A percentile compares a stretch with the other conserved stretches of the same genome.
phyloP scores from a whole-genome alignment of 805 yeast species.

The Candida schatavii region DNA sequence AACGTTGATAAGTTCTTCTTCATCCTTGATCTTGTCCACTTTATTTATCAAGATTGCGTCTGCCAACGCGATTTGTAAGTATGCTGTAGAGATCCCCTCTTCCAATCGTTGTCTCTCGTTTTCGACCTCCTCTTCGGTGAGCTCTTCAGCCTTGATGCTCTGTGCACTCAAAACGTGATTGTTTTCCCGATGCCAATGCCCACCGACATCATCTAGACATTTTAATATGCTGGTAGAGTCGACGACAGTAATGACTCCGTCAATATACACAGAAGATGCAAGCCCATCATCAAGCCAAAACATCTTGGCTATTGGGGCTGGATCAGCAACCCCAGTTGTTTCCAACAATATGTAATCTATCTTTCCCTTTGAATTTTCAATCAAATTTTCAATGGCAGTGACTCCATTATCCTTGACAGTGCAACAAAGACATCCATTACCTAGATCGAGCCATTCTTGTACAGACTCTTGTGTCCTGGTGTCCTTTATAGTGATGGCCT shows the following conservation, averaged over 20 bases:
- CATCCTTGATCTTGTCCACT: conserved; percentile 47
- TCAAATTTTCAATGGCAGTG: conserved; percentile 84
- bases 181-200: conserved; percentile 59
- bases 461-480: conserved; percentile 48
- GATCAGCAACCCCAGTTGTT: conserved; percentile 96
- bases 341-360: conserved; percentile 92
- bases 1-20: conserved; percentile 26
- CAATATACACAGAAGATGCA: conserved; percentile 79
- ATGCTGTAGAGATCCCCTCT: conserved; percentile 71
- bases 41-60: conserved; percentile 82
- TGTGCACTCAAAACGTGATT: conserved; percentile 23
- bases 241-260: conserved; percentile 86
- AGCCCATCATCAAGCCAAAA: conserved; percentile 96
- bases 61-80: conserved; percentile 85
- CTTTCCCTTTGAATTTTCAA: conserved; percentile 63
- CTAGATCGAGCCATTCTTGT: conserved; percentile 94
- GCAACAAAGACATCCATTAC: conserved; percentile 96
- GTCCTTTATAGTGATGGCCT: conserved; percentile 68
- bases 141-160: conserved; percentile 15
- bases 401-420: conserved; percentile 96
- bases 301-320: conserved; percentile 95
- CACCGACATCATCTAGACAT: conserved; percentile 69
- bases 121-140: conserved; percentile 26
- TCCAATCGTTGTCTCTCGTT: conserved; percentile 28
- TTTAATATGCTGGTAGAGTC: conserved; percentile 66